These are phyloP conservation scores for Brassica nigra DNA, from an alignment of 345 rosid genomes.

Conservation along the genomic window DNA sequence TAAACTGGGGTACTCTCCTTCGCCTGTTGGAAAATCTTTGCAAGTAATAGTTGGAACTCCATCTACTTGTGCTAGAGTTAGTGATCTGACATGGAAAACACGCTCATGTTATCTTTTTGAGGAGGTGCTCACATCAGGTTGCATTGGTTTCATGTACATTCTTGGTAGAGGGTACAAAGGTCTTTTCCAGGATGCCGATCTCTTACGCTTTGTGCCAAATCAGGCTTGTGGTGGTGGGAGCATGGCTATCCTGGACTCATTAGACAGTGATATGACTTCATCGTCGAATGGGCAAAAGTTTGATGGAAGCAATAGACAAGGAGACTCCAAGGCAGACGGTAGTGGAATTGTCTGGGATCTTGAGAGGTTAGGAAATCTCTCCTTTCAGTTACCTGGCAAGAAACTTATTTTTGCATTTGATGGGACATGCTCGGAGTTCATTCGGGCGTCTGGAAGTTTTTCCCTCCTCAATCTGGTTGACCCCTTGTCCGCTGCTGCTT, in stretches of 20 bases:
- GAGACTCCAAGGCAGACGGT: constrained; percentile 87
- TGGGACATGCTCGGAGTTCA: constrained; percentile 83
- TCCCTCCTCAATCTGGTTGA: constrained; percentile 97
- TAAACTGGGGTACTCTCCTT: constrained; percentile 95
- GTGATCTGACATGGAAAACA: constrained; percentile 86
- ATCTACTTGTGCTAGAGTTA: constrained; percentile 69
- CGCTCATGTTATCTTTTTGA: constrained; percentile 98
- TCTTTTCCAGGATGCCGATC: constrained; percentile 92
- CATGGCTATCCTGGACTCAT: constrained; percentile 94
- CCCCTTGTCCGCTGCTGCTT: constrained; percentile 97
- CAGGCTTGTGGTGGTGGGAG: constrained; percentile 99
- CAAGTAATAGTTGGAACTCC: constrained; percentile 97
- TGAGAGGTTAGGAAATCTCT: constrained; percentile 83
- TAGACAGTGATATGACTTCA: constrained; percentile 77
- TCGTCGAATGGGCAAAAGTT: constrained; percentile 61
- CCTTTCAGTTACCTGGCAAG: constrained; percentile 93
- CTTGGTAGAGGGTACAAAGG: constrained; percentile 99
- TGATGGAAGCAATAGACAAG: constrained; percentile 70
- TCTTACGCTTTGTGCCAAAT: constrained; percentile 92
- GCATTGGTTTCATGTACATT: constrained; percentile 94
- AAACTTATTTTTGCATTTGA: constrained; percentile 98
- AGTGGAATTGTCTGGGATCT: constrained; percentile 99
- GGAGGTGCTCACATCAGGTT: constrained; percentile 97
- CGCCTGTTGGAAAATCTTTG: constrained; percentile 92
- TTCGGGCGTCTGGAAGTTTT: constrained; percentile 73